Base-by-base conservation (phyloP, 2,329 filamentous ascomycete genomes). In the Fusarium sp. region DNA sequence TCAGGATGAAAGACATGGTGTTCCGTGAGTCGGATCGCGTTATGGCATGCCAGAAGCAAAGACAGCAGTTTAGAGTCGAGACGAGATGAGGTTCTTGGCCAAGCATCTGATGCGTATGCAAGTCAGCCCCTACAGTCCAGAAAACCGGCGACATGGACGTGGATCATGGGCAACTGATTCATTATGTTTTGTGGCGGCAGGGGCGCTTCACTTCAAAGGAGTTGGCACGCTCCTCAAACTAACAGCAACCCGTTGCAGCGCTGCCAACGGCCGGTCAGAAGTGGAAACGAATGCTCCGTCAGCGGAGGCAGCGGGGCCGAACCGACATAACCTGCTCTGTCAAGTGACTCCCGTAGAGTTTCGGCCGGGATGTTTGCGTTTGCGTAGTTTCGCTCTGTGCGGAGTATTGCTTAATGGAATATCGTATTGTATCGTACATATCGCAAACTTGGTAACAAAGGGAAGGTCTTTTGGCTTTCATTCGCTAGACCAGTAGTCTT, bases 251-350 rank as follows among this genome's bases (percentile, higher is more conserved):
- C 59, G 35, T 62, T 62, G 20, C 56, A 41, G 56, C 50, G 51
- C 25, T 64, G 37, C 37, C 35, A 64, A 70, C 62, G 70, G 58
- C 61, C 59, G 62, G 57, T 53, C 27, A 30, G 63, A 49, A 64
- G 55, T 73, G 71, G 71, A 62, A 64, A 71, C 56, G 61, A 56
- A 56, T 56, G 44, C 61, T 56, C 54, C 61, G 68, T 54, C 49
- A 69, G 54, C 61, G 65, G 58, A 68, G 65, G 61, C 37, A 66
- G 62, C 67, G 71, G 69, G 62, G 67, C 71, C 67, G 69, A 62
- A 25, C 61, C 54, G 55, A 53, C 60, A 30, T 44, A 25, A 51
- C 48, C 33, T 59, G 39, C 55, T 32, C 50, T 19, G 39, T 49
- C 20, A 33, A 19, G 20, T 58, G 48, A 56, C 30, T 53, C 37